These are phyloP conservation scores for Dendrobium huoshanense DNA, from an alignment of 106 monocot genomes.

Conservation along the genomic window DNA sequence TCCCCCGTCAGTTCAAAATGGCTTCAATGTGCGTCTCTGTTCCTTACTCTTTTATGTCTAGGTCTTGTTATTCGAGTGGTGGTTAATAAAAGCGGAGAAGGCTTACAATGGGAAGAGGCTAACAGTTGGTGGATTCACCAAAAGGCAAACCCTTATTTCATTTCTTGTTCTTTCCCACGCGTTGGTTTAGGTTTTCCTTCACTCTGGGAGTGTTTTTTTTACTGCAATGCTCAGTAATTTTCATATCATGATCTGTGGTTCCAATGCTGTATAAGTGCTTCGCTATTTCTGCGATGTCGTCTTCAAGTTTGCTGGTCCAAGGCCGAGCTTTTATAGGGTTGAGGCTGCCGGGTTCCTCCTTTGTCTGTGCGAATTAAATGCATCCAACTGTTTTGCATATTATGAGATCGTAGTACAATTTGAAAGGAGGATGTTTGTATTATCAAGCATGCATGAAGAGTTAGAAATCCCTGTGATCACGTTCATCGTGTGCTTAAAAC, in stretches of 20 bases:
- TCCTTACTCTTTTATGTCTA: not conserved
- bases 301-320: not conserved
- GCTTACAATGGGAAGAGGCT: slow-evolving; percentile 7
- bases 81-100: slow-evolving; percentile 7
- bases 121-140: slow-evolving; percentile 11
- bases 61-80: slow-evolving; percentile 18
- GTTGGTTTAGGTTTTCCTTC: not conserved
- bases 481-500: not conserved
- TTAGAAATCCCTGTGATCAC: not conserved
- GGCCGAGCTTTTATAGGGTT: no score
- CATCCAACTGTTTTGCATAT: not conserved
- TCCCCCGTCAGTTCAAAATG: not conserved
- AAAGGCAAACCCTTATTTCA: not conserved
- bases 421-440: no score
- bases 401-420: no score
- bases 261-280: not conserved
- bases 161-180: not conserved
- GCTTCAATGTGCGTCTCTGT: not conserved
- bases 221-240: no score
- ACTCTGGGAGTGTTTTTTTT: not conserved
- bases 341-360: no score
- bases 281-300: not conserved
- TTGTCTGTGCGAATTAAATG: not conserved
- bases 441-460: not conserved
- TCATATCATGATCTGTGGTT: not conserved